Conservation (phyloP, 495 filamentous ascomycete species). For the Paragyromitra xinjiangensis region DNA sequence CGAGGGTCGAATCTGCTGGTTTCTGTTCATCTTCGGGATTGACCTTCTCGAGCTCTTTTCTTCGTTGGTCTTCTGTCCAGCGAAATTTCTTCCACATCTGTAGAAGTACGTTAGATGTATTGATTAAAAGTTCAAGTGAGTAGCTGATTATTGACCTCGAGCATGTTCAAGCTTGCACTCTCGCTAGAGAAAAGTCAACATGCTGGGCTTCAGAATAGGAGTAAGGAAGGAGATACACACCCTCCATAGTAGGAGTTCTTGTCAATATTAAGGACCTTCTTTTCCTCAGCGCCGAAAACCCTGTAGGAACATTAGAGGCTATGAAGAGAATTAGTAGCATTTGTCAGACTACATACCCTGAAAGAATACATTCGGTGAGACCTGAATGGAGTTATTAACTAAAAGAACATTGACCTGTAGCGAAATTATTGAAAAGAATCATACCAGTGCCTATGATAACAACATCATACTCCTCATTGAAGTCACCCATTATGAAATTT, state of each 20-base stretch:
- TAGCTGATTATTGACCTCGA: slow-evolving; percentile 48
- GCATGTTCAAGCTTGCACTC: slow-evolving; percentile 57
- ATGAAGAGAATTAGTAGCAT: neutral
- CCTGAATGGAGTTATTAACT: slow-evolving; percentile 63
- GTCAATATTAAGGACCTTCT: slow-evolving; percentile 99
- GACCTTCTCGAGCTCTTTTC: slow-evolving; percentile 50
- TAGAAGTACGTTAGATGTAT: slow-evolving; percentile 15
- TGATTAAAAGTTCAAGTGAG: neutral
- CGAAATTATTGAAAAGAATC: slow-evolving; percentile 61
- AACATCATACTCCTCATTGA: slow-evolving; percentile 95
- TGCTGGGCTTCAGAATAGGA: neutral
- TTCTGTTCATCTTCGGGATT: slow-evolving; percentile 52
- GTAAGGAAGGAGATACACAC: slow-evolving; percentile 64
- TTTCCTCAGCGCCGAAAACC: slow-evolving; percentile 97
- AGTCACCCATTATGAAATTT: slow-evolving; percentile 83
- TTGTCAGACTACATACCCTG: slow-evolving; percentile 70
- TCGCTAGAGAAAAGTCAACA: slow-evolving; percentile 48
- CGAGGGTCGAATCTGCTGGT: slow-evolving; percentile 23
- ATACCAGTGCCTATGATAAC: slow-evolving; percentile 96
- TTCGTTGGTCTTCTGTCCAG: slow-evolving; percentile 57
- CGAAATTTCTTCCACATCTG: slow-evolving; percentile 59
- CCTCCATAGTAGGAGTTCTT: slow-evolving; percentile 99
- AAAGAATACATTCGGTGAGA: slow-evolving; percentile 97
- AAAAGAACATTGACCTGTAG: neutral
- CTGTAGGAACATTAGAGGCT: slow-evolving; percentile 60